These are phyloP conservation scores for Plasmodiophora brassicae DNA, from an alignment of 208 protist species.

Conservation along the genomic window DNA sequence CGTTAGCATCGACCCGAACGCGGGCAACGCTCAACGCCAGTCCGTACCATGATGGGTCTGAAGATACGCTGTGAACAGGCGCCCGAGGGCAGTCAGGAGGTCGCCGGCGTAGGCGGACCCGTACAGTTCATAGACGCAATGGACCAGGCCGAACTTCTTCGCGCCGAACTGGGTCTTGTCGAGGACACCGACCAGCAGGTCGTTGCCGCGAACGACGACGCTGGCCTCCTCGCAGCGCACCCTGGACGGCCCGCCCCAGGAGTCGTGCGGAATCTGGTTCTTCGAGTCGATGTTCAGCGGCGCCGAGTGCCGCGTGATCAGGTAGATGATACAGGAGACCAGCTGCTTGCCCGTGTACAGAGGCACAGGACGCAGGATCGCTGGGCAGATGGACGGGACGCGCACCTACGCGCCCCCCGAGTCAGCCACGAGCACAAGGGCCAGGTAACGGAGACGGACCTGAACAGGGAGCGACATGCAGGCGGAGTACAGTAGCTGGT, in stretches of 20 bases:
- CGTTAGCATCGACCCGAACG: too few species aligned
- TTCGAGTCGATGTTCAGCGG: slow-evolving; percentile 33
- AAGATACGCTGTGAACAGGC: slow-evolving; percentile 88
- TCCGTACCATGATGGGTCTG: slow-evolving; percentile 68
- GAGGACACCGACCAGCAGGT: slow-evolving; percentile 91
- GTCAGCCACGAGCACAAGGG: not conserved
- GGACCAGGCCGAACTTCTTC: slow-evolving; percentile 58
- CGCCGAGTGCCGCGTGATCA: not conserved
- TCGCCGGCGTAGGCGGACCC: slow-evolving; percentile 77
- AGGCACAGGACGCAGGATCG: slow-evolving; percentile 83
- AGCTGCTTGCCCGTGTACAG: slow-evolving; percentile 97
- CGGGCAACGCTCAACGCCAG: too few species aligned
- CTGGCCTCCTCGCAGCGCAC: slow-evolving; percentile 61
- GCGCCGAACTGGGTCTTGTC: slow-evolving; percentile 82
- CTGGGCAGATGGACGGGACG: not conserved
- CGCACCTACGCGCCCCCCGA: not conserved
- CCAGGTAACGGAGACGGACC: not conserved
- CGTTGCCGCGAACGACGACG: slow-evolving; percentile 80
- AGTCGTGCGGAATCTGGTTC: not conserved
- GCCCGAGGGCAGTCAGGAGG: slow-evolving; percentile 84
- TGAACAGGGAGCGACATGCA: slow-evolving; percentile 47
- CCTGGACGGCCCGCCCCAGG: slow-evolving; percentile 12
- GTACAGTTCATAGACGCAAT: slow-evolving; percentile 88
- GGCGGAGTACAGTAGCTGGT: slow-evolving; percentile 82
- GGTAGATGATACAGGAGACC: not conserved